A percentile compares a stretch with the other conserved stretches of the same genome.
Conservation (phyloP, 2,329 filamentous ascomycete genomes). For the Fragosphaeria purpurea region DNA sequence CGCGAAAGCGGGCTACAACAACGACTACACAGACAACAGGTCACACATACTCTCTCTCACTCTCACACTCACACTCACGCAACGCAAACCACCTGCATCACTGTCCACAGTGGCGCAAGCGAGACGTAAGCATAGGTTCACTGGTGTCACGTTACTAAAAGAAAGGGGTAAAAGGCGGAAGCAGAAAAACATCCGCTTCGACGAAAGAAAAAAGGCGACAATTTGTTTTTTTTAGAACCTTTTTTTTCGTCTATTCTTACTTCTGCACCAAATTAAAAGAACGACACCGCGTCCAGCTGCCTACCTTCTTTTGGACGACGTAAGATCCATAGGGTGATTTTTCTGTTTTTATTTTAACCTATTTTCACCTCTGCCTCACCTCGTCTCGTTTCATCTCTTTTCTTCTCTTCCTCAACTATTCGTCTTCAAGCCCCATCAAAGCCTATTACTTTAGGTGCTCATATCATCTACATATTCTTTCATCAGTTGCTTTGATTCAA, state of each 20-base stretch:
- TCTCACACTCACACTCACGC: background rate
- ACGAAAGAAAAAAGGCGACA: background rate
- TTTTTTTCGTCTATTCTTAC: no score
- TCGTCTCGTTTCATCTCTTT: background rate
- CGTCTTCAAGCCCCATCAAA: background rate
- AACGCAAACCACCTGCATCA: background rate
- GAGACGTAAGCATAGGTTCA: background rate
- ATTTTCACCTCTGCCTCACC: background rate
- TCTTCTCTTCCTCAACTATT: background rate
- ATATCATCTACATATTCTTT: no score
- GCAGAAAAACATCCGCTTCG: background rate
- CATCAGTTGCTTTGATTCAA: background rate
- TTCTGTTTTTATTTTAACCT: background rate
- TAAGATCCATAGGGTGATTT: background rate
- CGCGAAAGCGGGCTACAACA: background rate
- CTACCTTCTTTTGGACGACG: background rate
- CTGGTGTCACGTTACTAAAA: slow-evolving; percentile 8
- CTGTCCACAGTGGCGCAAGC: background rate
- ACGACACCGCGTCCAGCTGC: no score
- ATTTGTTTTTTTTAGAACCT: background rate
- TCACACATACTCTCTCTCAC: background rate
- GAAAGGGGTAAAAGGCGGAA: background rate
- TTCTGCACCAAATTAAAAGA: no score
- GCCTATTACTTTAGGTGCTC: no score
- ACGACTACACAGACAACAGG: background rate